phyloP scores from a whole-genome alignment of 192 early-diverging fungal species.

The Entophlyctis luteolus region DNA sequence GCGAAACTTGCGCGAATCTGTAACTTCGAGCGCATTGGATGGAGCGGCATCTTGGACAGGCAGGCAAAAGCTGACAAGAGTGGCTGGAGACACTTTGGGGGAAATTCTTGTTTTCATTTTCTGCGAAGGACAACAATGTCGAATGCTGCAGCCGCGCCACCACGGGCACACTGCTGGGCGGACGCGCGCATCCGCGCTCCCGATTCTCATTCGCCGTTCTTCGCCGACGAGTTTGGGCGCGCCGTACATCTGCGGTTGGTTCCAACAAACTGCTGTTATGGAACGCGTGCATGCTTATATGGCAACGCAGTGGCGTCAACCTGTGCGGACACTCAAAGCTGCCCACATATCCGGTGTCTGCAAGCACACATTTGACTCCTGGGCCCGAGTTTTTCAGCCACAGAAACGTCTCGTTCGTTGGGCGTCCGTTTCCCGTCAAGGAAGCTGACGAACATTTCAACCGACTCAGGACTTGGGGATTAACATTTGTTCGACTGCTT shows the following conservation, averaged over 20 bases:
- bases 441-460: conserved; percentile 73
- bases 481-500: conserved; percentile 73
- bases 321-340: conserved; percentile 74
- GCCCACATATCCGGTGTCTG: conserved; percentile 61
- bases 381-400: conserved; percentile 63
- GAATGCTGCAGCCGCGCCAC: too few relatives aligned
- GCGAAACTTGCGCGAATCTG: too few relatives aligned
- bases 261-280: background rate
- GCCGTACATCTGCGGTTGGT: conserved; percentile 28
- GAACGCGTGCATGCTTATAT: background rate
- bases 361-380: conserved; percentile 55
- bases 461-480: conserved; percentile 69
- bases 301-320: conserved; percentile 62
- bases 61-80: too few relatives aligned
- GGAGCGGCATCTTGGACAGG: too few relatives aligned
- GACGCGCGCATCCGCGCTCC: background rate
- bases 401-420: conserved; percentile 70
- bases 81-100: too few relatives aligned
- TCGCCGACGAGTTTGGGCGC: conserved; percentile 38
- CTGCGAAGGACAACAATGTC: too few relatives aligned
- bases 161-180: conserved; percentile 18
- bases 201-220: conserved; percentile 4
- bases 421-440: conserved; percentile 70
- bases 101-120: too few relatives aligned
- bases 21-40: too few relatives aligned